These are phyloP conservation scores for Penicillium sp. DNA, from an alignment of 2,329 filamentous ascomycete genomes.

Conservation along the genomic window DNA sequence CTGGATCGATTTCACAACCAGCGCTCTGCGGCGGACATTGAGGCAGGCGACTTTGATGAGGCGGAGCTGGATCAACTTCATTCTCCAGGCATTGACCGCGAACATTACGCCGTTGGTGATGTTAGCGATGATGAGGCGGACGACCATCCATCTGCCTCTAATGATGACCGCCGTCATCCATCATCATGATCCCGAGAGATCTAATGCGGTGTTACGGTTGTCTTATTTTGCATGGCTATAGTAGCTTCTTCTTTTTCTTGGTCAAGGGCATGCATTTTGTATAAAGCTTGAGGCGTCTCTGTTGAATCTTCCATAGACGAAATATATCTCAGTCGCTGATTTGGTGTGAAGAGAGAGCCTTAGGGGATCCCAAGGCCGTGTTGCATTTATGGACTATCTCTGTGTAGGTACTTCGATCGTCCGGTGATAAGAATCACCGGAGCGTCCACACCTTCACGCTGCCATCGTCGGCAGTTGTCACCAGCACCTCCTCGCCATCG, in stretches of 20 bases:
- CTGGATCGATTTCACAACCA: constrained; percentile 47
- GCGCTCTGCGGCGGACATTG: constrained; percentile 46
- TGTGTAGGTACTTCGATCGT: too few species aligned
- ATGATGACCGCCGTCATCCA: constrained; percentile 2
- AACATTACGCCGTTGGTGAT: constrained; percentile 47
- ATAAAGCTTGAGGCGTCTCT: constrained; percentile 1
- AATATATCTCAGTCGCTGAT: too few species aligned
- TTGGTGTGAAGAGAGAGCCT: too few species aligned
- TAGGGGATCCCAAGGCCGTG: too few species aligned
- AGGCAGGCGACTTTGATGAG: constrained; percentile 59
- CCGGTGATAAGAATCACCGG: constrained; percentile 16
- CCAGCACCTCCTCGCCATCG: constrained; percentile 58
- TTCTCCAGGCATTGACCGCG: constrained; percentile 30
- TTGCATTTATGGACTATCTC: too few species aligned
- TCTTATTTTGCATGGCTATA: background rate
- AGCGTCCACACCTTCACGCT: constrained; percentile 76
- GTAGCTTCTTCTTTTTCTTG: constrained; percentile 1
- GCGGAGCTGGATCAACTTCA: constrained; percentile 54
- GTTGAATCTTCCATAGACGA: too few species aligned
- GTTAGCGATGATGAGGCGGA: constrained; percentile 39
- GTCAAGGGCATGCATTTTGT: constrained; percentile 1
- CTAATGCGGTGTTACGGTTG: constrained; percentile 2
- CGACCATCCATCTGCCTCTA: constrained; percentile 6
- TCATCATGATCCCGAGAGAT: constrained; percentile 9
- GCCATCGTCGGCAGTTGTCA: constrained; percentile 91